Percentiles rank a stretch among this genome's conserved stretches.
These are phyloP conservation scores for Tuber calosporum DNA, from an alignment of 495 filamentous ascomycete species.

Conservation along the genomic window DNA sequence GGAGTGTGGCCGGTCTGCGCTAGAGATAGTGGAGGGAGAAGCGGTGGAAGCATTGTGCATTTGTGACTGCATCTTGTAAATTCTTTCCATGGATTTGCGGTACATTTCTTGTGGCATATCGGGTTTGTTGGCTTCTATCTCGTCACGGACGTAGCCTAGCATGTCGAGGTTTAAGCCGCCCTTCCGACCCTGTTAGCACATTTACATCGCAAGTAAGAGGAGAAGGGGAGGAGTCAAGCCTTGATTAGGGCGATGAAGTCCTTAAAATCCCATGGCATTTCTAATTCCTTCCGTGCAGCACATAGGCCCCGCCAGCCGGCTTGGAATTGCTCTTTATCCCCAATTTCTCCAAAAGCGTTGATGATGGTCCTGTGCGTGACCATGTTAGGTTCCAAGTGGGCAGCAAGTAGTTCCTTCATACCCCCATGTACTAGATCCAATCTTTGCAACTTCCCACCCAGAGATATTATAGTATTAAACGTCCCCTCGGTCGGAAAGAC, in stretches of 20 bases:
- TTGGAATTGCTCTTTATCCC: conserved; percentile 37
- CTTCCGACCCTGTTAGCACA: background rate
- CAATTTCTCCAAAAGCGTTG: conserved; percentile 40
- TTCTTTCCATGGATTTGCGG: background rate
- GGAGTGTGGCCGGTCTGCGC: background rate
- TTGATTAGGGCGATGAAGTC: conserved; percentile 30
- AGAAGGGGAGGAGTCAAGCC: background rate
- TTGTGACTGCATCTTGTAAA: background rate
- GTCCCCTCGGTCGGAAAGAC: conserved; percentile 31
- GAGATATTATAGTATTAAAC: conserved; percentile 45
- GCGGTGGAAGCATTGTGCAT: background rate
- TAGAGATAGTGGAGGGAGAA: background rate
- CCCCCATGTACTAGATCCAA: conserved; percentile 39
- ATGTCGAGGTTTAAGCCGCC: conserved; percentile 16
- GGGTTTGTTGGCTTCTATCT: conserved; percentile 14
- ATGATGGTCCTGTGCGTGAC: conserved; percentile 43
- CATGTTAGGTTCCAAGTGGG: conserved; percentile 36
- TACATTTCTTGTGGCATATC: conserved; percentile 7
- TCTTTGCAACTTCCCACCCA: conserved; percentile 40
- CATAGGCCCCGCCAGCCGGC: conserved; percentile 31
- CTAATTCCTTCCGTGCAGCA: conserved; percentile 4
- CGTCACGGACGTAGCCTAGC: conserved; percentile 15
- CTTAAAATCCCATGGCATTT: conserved; percentile 23
- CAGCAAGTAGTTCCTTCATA: conserved; percentile 35
- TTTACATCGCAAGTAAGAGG: background rate